Evolutionary conservation across 352 stramenopile species (phyloP).

Genomic region (Phytophthora pseudosyringae): DNA sequence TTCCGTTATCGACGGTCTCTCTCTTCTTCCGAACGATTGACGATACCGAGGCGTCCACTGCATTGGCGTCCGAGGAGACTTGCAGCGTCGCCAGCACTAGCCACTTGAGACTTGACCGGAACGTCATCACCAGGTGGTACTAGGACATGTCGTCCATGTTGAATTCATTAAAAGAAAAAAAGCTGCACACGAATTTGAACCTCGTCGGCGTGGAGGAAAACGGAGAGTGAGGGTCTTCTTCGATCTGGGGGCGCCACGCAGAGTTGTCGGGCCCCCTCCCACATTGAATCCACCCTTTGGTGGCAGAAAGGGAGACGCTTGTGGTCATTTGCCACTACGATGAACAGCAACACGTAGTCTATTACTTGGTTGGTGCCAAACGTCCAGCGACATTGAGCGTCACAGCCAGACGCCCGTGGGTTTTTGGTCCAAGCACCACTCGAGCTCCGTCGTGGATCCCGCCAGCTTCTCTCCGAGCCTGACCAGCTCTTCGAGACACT

Average conservation of each 20-base stretch:
- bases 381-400: neutral
- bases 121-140: neutral
- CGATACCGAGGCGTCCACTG: neutral
- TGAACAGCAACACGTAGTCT: too few species aligned
- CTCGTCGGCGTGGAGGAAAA: too few species aligned
- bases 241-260: neutral
- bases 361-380: too few species aligned
- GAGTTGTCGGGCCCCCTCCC: neutral
- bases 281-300: neutral
- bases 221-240: neutral
- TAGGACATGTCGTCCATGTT: neutral
- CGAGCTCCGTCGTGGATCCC: conserved; percentile 9
- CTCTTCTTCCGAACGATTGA: neutral
- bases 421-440: conserved; percentile 12
- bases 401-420: conserved; percentile 18
- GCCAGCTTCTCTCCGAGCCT: conserved; percentile 6
- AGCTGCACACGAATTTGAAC: neutral
- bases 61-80: neutral
- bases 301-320: neutral
- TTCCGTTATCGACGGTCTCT: neutral
- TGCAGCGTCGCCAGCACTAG: conserved; percentile 1
- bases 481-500: neutral
- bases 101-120: neutral
- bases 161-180: too few species aligned
- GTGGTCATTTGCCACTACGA: too few species aligned